Conservation (phyloP, 2,329 filamentous ascomycete species). For the Zalaria obscura region DNA sequence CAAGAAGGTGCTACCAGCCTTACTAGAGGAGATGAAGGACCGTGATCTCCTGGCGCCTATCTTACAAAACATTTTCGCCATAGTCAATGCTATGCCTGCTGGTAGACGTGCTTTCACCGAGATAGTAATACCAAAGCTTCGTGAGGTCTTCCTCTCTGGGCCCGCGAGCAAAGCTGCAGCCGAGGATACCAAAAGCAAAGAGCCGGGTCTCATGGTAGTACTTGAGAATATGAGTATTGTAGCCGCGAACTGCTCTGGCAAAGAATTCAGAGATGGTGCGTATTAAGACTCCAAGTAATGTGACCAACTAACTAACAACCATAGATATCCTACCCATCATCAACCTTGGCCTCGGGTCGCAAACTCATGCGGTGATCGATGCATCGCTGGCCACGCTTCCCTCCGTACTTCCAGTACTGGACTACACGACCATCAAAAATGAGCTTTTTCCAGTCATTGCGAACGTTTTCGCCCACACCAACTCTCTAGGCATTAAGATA, state of each 20-base stretch:
- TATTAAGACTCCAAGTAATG: constrained; percentile 5
- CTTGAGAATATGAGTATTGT: constrained; percentile 69
- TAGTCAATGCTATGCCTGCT: constrained; percentile 63
- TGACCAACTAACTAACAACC: constrained; percentile 1
- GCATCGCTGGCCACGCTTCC: constrained; percentile 67
- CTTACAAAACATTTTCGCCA: constrained; percentile 83
- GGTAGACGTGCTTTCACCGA: constrained; percentile 70
- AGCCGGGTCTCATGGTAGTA: constrained; percentile 82
- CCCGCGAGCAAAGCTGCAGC: constrained; percentile 30
- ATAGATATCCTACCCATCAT: constrained; percentile 79
- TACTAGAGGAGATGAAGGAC: constrained; percentile 91
- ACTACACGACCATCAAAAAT: constrained; percentile 94
- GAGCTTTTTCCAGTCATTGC: constrained; percentile 91
- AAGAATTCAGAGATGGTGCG: constrained; percentile 86
- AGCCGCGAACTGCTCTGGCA: constrained; percentile 69
- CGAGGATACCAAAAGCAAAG: constrained; percentile 70
- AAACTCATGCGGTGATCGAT: constrained; percentile 81
- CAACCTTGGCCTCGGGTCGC: constrained; percentile 68
- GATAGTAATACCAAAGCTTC: constrained; percentile 69
- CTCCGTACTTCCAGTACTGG: constrained; percentile 69
- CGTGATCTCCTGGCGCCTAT: constrained; percentile 73
- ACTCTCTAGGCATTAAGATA: constrained; percentile 87
- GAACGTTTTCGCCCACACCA: constrained; percentile 81
- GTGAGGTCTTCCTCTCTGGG: constrained; percentile 63
- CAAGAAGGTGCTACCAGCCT: constrained; percentile 78